Base-by-base conservation (phyloP, 2,329 filamentous ascomycete species). In the Alternaria infectoria region DNA sequence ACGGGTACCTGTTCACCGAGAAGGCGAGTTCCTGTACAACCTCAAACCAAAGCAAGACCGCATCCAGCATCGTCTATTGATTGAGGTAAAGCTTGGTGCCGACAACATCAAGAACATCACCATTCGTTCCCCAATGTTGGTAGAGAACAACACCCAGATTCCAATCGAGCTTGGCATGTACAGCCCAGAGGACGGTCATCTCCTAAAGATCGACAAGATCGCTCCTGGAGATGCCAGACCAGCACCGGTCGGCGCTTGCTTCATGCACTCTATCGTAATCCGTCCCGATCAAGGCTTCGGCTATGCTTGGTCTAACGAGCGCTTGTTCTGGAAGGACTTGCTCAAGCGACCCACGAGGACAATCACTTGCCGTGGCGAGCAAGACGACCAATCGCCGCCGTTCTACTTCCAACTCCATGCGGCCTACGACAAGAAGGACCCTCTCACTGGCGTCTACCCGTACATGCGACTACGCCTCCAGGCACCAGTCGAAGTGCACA, bases 41-140 rank as follows among this genome's bases (percentile, higher is more conserved):
- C 85, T 99, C 49, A 91, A 93, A 62, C 96, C 96, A 3, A 92
- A 93, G 78, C 91, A 93, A 65, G 91, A 97, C 73, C 87, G 91
- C 62, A 86, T 97, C 3, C 86, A 95, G 67, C 96, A 99, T 78
- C 91, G 94, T 21, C 87, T 99, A 17, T 88, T 98, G 23, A 94
- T 98, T 0, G 96, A 99, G 61, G 91, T 99, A 57, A 93, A 88
- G 57, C 86, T 99, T 23, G 96, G 93, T n/a, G 83, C 88, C 1
- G 95, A 99, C 83, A 98, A 98, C 74, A 92, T 99, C 82, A 99
- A 99, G 83, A 96, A 97, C 77, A 96, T 99, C 74, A 99, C 94
- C 2, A 90, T 99, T 74, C 89, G 96, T 25, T 98, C 95, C 17
- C 96, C 96, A 1, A 83, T 99, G 2, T 82, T 97, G 0, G 89